Evolutionary conservation across 2,329 filamentous ascomycete species (phyloP), one percentile per base, ranked within the genome.

Genomic region (Colletotrichum tamarilloi): DNA sequence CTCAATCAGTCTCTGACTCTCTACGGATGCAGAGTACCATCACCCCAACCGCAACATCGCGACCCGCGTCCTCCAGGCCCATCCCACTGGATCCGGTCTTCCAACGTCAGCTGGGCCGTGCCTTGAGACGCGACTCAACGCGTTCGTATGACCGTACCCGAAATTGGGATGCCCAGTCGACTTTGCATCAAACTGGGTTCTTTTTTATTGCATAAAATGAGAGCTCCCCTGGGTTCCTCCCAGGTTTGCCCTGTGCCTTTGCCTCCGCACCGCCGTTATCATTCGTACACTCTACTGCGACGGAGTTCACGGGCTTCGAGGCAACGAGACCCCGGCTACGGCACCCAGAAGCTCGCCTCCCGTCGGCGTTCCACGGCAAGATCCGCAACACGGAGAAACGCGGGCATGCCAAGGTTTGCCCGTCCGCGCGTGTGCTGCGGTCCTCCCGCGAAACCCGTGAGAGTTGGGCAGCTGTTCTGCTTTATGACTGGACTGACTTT

Each of bases 381-480:
- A 73, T 56, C 66, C 70, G 70, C 59, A 55, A n/a, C 60, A 60
- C 38, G 62, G 56, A 68, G 59, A 42, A 42, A 63, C n/a, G 55
- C 65, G 60, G 58, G 46, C 53, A 58, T 32, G 11, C 28, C 56
- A 72, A 52, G 46, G 63, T 68, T 49, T 71, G 68, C 32, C 46
- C 49, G 57, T n/a, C 69, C 59, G 65, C 65, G 49, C 22, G 64
- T 30, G 57, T n/a, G 42, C 55, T 30, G 62, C 52, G 60, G 60
- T 26, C 68, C 59, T 52, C 68, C 57, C 68, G 49, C 49, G 26
- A 60, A 49, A 38, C 62, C 57, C 68, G 22, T 57, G n/a, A 56
- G 46, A 53, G 22, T 52, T 63, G 69, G 69, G 65, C 69, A 68
- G 69, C 49, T 62, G 57, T 63, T 59, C 65, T 68, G 65, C 65